Evolutionary conservation across 441 rosid species (phyloP).

Genomic region (Pelargonium australe): DNA sequence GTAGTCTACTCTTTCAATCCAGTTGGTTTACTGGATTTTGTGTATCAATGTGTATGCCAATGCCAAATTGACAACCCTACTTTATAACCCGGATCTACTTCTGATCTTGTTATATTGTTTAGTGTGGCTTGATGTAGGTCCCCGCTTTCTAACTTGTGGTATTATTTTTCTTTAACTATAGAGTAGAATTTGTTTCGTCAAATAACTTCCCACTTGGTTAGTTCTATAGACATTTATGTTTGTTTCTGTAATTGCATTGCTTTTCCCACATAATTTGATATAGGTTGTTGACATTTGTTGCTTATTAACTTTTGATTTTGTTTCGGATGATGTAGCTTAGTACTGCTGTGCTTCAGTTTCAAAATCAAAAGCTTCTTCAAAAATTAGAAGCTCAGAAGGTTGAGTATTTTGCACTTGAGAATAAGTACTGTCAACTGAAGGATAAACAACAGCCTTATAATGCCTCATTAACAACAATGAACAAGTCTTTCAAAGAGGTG

Average conservation of each 20-base stretch:
- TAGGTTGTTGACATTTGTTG: neutral
- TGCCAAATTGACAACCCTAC: neutral
- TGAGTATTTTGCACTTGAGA: constrained; percentile 60
- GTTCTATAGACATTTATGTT: neutral
- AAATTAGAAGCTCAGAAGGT: constrained; percentile 80
- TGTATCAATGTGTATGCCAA: no score
- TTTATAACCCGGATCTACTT: neutral
- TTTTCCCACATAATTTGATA: neutral
- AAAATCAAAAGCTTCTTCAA: constrained; percentile 81
- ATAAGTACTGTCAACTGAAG: constrained; percentile 44
- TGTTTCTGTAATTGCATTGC: neutral
- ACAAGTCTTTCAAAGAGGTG: constrained; percentile 76
- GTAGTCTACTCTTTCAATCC: no score
- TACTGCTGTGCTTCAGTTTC: constrained; percentile 72
- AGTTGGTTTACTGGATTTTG: no score
- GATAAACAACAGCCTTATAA: constrained; percentile 56
- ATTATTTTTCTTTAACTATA: neutral
- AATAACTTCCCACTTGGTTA: constrained; percentile 1
- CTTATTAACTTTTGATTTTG: constrained; percentile 10
- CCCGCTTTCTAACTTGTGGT: neutral
- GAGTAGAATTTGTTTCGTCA: neutral
- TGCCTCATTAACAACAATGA: constrained; percentile 53
- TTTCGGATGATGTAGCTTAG: constrained; percentile 50
- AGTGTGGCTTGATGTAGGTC: neutral
- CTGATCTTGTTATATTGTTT: neutral